These are phyloP conservation scores for Phaeotremella fagi DNA, from an alignment of 768 basidiomycete species.

Conservation along the genomic window DNA sequence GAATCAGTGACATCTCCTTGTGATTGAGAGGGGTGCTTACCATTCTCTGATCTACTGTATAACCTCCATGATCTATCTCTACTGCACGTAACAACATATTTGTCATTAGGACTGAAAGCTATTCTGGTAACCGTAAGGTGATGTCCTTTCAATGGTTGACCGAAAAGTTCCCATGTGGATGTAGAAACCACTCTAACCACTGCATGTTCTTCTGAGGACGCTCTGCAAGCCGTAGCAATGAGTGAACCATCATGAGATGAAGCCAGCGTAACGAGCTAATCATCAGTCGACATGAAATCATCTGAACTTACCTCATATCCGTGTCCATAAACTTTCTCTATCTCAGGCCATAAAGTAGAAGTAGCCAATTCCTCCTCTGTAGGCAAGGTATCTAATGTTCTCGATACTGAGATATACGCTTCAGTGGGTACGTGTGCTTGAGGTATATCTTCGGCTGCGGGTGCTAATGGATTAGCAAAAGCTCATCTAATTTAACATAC, in stretches of 20 bases:
- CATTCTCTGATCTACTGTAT: slow-evolving; percentile 55
- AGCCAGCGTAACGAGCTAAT: slow-evolving; percentile 71
- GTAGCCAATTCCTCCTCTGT: slow-evolving; percentile 87
- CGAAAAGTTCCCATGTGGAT: slow-evolving; percentile 63
- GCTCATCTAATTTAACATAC: slow-evolving; percentile 50
- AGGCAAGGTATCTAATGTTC: slow-evolving; percentile 50
- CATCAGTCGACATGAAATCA: neutral
- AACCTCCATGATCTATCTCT: slow-evolving; percentile 89
- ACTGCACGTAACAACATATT: slow-evolving; percentile 73
- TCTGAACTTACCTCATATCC: slow-evolving; percentile 73
- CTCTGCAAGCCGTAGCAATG: slow-evolving; percentile 85
- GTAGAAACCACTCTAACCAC: slow-evolving; percentile 78
- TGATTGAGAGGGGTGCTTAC: too few relatives aligned
- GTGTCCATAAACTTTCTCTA: slow-evolving; percentile 95
- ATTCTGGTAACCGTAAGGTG: slow-evolving; percentile 82
- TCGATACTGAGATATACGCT: slow-evolving; percentile 45
- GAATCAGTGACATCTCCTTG: too few relatives aligned
- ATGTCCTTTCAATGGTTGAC: slow-evolving; percentile 74
- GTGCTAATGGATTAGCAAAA: slow-evolving; percentile 14
- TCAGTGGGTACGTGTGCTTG: slow-evolving; percentile 30
- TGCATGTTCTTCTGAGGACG: slow-evolving; percentile 82
- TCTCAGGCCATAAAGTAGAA: slow-evolving; percentile 90
- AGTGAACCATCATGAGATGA: slow-evolving; percentile 65
- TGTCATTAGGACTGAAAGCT: slow-evolving; percentile 81
- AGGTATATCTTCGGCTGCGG: slow-evolving; percentile 17